Evolutionary conservation across 1,284 basidiomycete species (phyloP).

Genomic region (Phaffia rhodozyma): DNA sequence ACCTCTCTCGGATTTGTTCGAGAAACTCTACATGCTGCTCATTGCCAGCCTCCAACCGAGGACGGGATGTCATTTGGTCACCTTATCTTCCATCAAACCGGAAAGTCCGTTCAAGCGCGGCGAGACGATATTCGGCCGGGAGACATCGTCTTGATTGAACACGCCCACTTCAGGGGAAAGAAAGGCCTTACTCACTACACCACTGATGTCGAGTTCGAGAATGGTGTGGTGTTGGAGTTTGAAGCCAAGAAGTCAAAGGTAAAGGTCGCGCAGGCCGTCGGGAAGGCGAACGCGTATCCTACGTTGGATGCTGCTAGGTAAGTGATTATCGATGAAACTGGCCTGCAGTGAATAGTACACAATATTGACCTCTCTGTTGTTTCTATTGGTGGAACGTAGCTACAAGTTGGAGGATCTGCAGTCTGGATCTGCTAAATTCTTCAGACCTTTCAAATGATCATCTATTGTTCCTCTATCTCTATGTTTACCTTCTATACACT

Average conservation of each 20-base stretch:
- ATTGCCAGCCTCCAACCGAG: slow-evolving; percentile 45
- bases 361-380: background rate
- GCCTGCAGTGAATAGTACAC: background rate
- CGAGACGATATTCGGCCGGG: slow-evolving; percentile 72
- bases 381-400: background rate
- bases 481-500: background rate
- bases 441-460: background rate
- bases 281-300: slow-evolving; percentile 9
- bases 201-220: slow-evolving; percentile 48
- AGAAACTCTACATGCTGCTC: slow-evolving; percentile 36
- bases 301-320: slow-evolving; percentile 2
- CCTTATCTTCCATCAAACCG: slow-evolving; percentile 60
- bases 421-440: background rate
- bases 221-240: slow-evolving; percentile 67
- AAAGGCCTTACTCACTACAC: slow-evolving; percentile 62
- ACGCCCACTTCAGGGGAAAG: slow-evolving; percentile 72
- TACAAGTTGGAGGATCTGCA: slow-evolving; percentile 7
- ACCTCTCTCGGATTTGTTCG: slow-evolving; percentile 63
- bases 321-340: background rate
- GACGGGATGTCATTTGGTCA: slow-evolving; percentile 39
- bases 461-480: too few species aligned
- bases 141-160: slow-evolving; percentile 61
- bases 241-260: slow-evolving; percentile 77
- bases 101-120: slow-evolving; percentile 52
- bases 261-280: slow-evolving; percentile 61